Evolutionary conservation across 2,329 filamentous ascomycete species (phyloP).

Genomic region (Claviceps humidiphila): DNA sequence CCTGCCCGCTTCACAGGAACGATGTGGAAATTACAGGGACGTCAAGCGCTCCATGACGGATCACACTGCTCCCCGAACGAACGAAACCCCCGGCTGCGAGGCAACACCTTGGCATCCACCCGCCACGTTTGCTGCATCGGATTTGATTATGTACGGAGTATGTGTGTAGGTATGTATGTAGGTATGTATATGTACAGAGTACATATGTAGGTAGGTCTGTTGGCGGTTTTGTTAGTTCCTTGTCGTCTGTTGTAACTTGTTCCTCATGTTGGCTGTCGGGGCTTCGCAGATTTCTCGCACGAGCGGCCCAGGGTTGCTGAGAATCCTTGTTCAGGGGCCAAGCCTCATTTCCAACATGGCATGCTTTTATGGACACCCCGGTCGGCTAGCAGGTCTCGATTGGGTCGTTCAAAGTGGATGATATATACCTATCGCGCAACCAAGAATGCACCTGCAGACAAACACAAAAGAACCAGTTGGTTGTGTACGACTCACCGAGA

Average conservation of each 20-base stretch:
- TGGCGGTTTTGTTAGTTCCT: neutral
- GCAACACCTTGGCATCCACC: neutral
- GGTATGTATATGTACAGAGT: too few species aligned
- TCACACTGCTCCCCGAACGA: neutral
- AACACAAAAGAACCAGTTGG: too few species aligned
- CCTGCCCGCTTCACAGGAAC: neutral
- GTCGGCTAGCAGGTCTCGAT: neutral
- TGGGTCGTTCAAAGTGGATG: neutral
- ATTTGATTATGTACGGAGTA: too few species aligned
- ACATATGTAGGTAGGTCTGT: neutral
- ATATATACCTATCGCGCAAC: neutral
- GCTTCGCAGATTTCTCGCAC: neutral
- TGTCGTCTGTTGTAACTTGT: neutral
- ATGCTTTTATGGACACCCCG: neutral
- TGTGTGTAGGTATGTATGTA: too few species aligned
- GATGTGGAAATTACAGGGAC: conserved; percentile 2
- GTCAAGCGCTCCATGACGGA: neutral
- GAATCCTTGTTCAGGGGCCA: conserved; percentile 6
- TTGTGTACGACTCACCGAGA: too few species aligned
- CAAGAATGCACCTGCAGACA: neutral
- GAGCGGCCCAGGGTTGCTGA: neutral
- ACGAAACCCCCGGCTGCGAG: neutral
- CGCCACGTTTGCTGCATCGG: neutral
- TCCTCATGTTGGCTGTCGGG: neutral
- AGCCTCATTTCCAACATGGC: conserved; percentile 3